Conservation (phyloP, 2,329 filamentous ascomycete species). For the Cladosporium velox region DNA sequence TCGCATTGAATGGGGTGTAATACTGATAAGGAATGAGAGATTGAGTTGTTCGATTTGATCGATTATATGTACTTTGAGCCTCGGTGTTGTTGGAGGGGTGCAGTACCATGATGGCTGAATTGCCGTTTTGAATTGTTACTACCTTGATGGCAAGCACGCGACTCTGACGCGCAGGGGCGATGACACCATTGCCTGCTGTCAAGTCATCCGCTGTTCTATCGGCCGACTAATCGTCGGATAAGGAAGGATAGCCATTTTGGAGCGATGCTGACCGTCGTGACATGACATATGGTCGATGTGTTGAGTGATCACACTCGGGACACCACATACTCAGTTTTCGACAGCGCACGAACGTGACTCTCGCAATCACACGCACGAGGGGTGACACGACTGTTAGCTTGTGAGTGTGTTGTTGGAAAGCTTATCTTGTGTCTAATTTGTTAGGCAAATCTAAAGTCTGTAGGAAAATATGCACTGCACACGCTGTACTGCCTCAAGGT, state of each 20-base stretch:
- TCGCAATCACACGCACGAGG: neutral
- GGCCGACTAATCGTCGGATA: neutral
- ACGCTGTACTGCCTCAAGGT: neutral
- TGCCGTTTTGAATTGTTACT: neutral
- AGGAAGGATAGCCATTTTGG: neutral
- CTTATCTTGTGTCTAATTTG: neutral
- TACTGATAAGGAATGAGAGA: neutral
- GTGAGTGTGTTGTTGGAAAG: neutral
- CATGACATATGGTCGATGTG: neutral
- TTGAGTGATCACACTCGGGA: neutral
- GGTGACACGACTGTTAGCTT: neutral
- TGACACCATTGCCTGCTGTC: neutral
- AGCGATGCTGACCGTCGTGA: neutral
- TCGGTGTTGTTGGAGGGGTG: slow-evolving; percentile 18
- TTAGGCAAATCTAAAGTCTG: neutral
- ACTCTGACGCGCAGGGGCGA: slow-evolving; percentile 6
- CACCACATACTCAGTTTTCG: neutral
- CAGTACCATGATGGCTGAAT: slow-evolving; percentile 15
- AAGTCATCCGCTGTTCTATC: neutral
- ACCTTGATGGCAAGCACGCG: slow-evolving; percentile 20
- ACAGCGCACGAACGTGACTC: neutral
- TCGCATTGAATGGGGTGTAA: neutral
- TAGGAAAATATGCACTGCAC: neutral
- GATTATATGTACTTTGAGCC: slow-evolving; percentile 11
- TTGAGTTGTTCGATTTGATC: neutral